Conservation (phyloP, 1,139 yeast genomes). For the Zygosaccharomyces sapae region DNA sequence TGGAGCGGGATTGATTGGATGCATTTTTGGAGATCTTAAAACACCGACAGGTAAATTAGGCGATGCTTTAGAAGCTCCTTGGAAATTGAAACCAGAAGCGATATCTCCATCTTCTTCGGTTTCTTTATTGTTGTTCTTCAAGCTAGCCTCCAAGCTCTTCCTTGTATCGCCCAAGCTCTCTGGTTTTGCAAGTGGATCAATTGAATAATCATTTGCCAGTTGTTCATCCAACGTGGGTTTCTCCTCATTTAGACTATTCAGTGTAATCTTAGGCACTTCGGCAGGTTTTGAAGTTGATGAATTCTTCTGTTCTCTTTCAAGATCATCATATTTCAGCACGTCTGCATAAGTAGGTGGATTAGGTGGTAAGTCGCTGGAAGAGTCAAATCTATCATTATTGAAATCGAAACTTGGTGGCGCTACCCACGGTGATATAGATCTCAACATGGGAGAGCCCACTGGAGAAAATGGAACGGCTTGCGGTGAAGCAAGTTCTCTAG, state of each 20-base stretch:
- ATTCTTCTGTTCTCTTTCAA: slow-evolving; percentile 3
- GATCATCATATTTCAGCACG: slow-evolving; percentile 26
- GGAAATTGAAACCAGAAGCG: slow-evolving; percentile 36
- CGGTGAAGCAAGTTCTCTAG: slow-evolving; percentile 49
- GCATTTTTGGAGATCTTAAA: slow-evolving; percentile 29
- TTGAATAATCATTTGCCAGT: neutral
- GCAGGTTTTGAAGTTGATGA: slow-evolving; percentile 2
- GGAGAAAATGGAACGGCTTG: slow-evolving; percentile 58
- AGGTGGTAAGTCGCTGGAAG: slow-evolving; percentile 33
- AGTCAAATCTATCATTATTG: slow-evolving; percentile 16
- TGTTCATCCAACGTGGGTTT: neutral
- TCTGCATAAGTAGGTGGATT: slow-evolving; percentile 40
- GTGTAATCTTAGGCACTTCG: slow-evolving; percentile 22
- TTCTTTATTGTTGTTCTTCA: slow-evolving; percentile 12
- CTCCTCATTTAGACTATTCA: slow-evolving; percentile 25
- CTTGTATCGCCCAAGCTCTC: neutral
- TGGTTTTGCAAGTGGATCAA: neutral
- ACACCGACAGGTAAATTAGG: slow-evolving; percentile 38
- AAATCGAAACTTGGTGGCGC: slow-evolving; percentile 31
- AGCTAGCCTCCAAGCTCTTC: slow-evolving; percentile 7
- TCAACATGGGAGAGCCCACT: slow-evolving; percentile 32
- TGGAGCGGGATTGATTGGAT: slow-evolving; percentile 13
- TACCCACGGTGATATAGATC: slow-evolving; percentile 12
- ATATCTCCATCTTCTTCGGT: slow-evolving; percentile 34
- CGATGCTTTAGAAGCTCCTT: slow-evolving; percentile 28